A percentile compares a stretch with the other conserved stretches of the same genome.
phyloP scores from a whole-genome alignment of 257 asterid genomes.

The Scutellaria baicalensis region DNA sequence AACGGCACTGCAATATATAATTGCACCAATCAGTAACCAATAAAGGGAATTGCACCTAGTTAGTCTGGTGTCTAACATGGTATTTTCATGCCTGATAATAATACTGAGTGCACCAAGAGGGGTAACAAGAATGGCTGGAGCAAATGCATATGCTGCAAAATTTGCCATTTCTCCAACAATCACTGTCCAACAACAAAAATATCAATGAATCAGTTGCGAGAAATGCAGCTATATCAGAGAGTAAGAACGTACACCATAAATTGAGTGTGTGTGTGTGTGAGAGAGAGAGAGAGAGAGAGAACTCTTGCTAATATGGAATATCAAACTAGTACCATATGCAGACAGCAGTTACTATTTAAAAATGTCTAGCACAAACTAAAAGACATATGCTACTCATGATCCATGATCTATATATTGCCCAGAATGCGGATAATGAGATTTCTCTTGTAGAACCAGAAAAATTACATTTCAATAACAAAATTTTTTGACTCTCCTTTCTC shows the following conservation, averaged over 20 bases:
- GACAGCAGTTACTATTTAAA: too few relatives aligned
- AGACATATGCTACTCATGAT: too few relatives aligned
- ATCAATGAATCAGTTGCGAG: not conserved
- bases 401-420: not conserved
- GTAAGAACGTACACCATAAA: not conserved
- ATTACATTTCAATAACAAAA: not conserved
- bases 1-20: conserved; percentile 56
- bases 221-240: not conserved
- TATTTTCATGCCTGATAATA: conserved; percentile 65
- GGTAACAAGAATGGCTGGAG: conserved; percentile 89
- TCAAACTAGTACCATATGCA: too few relatives aligned
- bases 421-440: too few relatives aligned
- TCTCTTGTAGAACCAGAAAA: too few relatives aligned
- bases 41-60: conserved; percentile 6
- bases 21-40: conserved; percentile 21
- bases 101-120: conserved; percentile 97
- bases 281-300: not conserved
- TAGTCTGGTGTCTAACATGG: conserved; percentile 1
- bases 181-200: conserved; percentile 49
- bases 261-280: not conserved
- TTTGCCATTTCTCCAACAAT: conserved; percentile 87
- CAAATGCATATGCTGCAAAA: conserved; percentile 97
- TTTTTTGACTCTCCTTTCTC: not conserved
- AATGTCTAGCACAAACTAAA: too few relatives aligned
- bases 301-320: not conserved